phyloP scores from a whole-genome alignment of 2,329 filamentous ascomycete species.

The Phaeosphaeriaceae sp. region DNA sequence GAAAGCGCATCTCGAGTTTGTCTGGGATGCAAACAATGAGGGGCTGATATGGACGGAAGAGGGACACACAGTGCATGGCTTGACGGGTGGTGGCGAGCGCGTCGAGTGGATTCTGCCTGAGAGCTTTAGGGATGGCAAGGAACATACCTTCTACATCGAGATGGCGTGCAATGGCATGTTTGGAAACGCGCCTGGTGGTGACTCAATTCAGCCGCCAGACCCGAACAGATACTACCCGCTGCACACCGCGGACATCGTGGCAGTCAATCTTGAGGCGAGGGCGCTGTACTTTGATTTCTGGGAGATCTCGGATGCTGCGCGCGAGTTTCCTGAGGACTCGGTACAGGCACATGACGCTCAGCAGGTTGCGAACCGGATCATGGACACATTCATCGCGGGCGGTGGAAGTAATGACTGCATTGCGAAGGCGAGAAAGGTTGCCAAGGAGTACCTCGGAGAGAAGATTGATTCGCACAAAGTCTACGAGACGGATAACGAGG shows the following conservation, averaged over 20 bases:
- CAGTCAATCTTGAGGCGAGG: slow-evolving; percentile 84
- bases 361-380: slow-evolving; percentile 83
- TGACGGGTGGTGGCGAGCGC: slow-evolving; percentile 88
- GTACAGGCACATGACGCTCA: slow-evolving; percentile 90
- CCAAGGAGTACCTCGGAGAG: slow-evolving; percentile 80
- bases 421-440: slow-evolving; percentile 80
- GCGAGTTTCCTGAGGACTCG: slow-evolving; percentile 87
- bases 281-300: slow-evolving; percentile 91
- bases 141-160: slow-evolving; percentile 92
- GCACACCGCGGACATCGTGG: slow-evolving; percentile 81
- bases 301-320: slow-evolving; percentile 91
- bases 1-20: slow-evolving; percentile 87
- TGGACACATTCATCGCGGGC: slow-evolving; percentile 85
- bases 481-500: slow-evolving; percentile 76
- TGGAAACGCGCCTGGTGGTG: slow-evolving; percentile 84
- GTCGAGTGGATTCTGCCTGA: slow-evolving; percentile 90
- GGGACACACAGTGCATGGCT: slow-evolving; percentile 87
- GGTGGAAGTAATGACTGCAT: slow-evolving; percentile 76
- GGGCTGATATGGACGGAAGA: slow-evolving; percentile 92
- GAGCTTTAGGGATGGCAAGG: slow-evolving; percentile 80
- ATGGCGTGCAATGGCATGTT: slow-evolving; percentile 99
- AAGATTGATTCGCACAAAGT: slow-evolving; percentile 80
- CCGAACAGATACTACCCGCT: slow-evolving; percentile 84
- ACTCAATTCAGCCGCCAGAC: slow-evolving; percentile 85
- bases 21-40: slow-evolving; percentile 95